These are phyloP conservation scores for Westerdykella aurantiaca DNA, from an alignment of 2,329 filamentous ascomycete species.

Conservation along the genomic window DNA sequence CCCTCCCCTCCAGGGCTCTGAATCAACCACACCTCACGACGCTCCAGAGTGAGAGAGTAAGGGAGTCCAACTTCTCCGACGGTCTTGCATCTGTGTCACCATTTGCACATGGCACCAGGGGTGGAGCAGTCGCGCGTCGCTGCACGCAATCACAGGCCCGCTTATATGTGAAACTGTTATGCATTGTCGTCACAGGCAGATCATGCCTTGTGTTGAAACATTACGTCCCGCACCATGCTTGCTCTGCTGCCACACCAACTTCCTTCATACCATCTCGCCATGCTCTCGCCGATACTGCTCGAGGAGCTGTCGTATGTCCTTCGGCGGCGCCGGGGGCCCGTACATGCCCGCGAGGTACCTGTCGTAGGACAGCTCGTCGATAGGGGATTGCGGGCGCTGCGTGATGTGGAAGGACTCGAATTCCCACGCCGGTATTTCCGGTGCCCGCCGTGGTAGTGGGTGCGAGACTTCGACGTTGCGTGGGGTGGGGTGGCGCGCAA, in stretches of 20 bases:
- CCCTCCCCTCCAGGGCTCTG: too few species aligned
- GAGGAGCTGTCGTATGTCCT: constrained; percentile 12
- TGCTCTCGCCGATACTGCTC: constrained; percentile 14
- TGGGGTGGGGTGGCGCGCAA: constrained; percentile 3
- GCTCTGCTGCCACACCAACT: not conserved
- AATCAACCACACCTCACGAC: too few species aligned
- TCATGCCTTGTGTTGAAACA: not conserved
- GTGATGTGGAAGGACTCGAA: constrained; percentile 8
- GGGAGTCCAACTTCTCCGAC: not conserved
- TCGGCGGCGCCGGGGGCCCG: constrained; percentile 17
- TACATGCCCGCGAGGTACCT: constrained; percentile 14
- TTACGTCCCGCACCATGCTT: not conserved
- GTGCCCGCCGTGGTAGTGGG: constrained; percentile 4
- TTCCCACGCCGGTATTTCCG: constrained; percentile 16
- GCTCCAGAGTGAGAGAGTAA: too few species aligned
- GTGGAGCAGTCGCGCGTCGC: not conserved
- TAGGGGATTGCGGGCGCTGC: constrained; percentile 2
- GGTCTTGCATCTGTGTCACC: constrained; percentile 4
- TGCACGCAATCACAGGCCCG: constrained; percentile 5
- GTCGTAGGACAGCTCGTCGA: constrained; percentile 13
- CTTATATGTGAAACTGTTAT: constrained; percentile 5
- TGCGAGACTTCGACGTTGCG: constrained; percentile 8
- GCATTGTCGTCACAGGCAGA: not conserved
- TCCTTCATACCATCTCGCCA: constrained; percentile 6
- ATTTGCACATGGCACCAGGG: constrained; percentile 6